Base-by-base conservation (phyloP, 371 early-diverging fungal species). In the Lichtheimia ornata region DNA sequence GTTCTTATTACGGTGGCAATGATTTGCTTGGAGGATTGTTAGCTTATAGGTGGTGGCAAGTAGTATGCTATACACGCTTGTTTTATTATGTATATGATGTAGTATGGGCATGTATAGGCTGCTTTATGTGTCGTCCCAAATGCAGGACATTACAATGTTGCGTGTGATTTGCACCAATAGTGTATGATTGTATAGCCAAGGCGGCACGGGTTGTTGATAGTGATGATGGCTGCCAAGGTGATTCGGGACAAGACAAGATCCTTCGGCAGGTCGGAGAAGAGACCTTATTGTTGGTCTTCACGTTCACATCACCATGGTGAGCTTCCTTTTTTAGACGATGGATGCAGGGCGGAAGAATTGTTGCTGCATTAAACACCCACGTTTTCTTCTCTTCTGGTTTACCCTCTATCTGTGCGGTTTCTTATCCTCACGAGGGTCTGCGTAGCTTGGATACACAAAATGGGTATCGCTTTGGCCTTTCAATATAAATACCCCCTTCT, bases 401-500 rank as follows among this genome's bases (percentile, higher is more conserved):
- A 11, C 45, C 24, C 30, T 44, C 40, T 42, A 61, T 61, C 61
- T 53, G 61, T 61, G 61, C 61, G 61, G 18, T 47, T 28, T 35
- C 54, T 61, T 54, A 61, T 53, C 61, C 61, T 61, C 25, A 53
- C 61, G 61, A 54, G 22, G 47, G 45, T 30, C 28, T 27, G 53
- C 53, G n/a, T 24, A 41, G 42, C 15, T 41, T n/a, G 30, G 45
- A 53, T 61, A 54, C 25, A 41, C 30, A 30, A 54, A 57, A 18
- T 44, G 20, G 11, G 25, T 6, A 57, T 22, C 45, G 11, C 54
- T 25, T 35, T 54, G n/a, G 12, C 40, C 42, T 22, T 35, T 52
- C 51, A 42, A 51, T 59, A 59, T 50, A 59, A 52, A 59, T 52
- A 59, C 60, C 60, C 59, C 51, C n/a, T 63, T 66, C 4, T 51